Evolutionary conservation across 345 rosid genomes (phyloP), one percentile per base, ranked within the genome.

Genomic region (Trapa bicornis): DNA sequence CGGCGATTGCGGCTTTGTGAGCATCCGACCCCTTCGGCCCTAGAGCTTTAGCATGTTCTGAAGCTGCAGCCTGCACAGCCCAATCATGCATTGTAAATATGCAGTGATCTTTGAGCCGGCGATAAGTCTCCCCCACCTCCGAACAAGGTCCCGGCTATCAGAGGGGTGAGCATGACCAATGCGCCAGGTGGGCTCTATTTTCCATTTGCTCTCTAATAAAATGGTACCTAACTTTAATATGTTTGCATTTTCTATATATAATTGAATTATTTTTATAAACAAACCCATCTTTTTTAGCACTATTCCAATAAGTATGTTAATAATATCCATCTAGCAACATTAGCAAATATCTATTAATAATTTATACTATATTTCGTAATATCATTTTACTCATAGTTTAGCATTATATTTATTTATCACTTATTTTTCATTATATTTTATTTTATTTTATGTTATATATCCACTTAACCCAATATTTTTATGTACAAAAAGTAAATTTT

Each of bases 121-220:
- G 6, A 5, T 61, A n/a, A 15, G 11, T 13, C 9, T 71, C 74
- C 84, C 91, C 90, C 87, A 0, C 83, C 90, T 33, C 94, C 88
- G 1, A 87, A 87, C 0, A 87, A 71, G 48, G 80, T 83, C 32
- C 94, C 85, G 6, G 77, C 86, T 3, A 82, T 73, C 0, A 87
- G 89, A 11, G 88, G 93, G 5, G 93, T 85, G 47, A 87, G 82
- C 79, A 83, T 75, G 39, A 87, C 93, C 60, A 87, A 75, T 9
- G 93, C 90, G 4, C 88, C 90, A 0, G 87, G 90, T 12, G 90
- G 90, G 74, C 85, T 85, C 93, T 37, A 87, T 85, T 75, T 85
- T 87, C 69, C 94, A 87, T 22, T 22, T 22, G 29, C 29, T 22
- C 29, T 22, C 29, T 22, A 22, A 22, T 22, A 22, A 22, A 22